Base-by-base conservation (phyloP, 2,329 filamentous ascomycete genomes). In the Diplodia sapinea region DNA sequence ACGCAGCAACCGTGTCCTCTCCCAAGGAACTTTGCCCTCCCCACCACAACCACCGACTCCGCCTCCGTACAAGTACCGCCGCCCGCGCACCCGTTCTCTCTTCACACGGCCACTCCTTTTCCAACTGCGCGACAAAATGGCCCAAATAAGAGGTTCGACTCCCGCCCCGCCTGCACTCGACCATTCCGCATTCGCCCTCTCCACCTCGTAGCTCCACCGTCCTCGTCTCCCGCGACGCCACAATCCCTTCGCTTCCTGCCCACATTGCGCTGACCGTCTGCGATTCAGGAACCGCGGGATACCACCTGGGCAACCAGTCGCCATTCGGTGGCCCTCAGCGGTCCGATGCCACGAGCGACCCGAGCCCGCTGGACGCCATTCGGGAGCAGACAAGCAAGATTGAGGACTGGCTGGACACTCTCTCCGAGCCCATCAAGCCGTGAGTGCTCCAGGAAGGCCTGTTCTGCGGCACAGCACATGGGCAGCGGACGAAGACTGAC, bases 381-480 rank as follows among this genome's bases (percentile, higher is more conserved):
- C 87, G 95, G 71, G 88, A 93, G 79, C 94, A 98, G 81, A 99
- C 95, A 63, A 97, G 92, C 89, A 98, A 97, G 86, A 94, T 99
- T 72, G 95, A 99, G 83, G 95, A 99, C 79, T 82, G 92, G 78
- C 82, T 99, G 77, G 95, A 98, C 81, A 92, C 88, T 33, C 73
- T 93, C 76, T 91, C 93, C 75, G 94, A 97, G 77, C 95, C 95
- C 59, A 82, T 98, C 73, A 98, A 97, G 86, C 95, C 95, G 91
- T 99, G 87, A 79, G 91, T 88, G 49, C 47, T 13, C 62, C 55
- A 29, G 23, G 26, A 8, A 50, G 3, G 36, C 29, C 40, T 17
- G 4, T 26, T 15, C 17, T 15, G 15, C 20, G 11, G 15, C 55
- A 36, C 62, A 26, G n/a, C 15, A 47, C 55, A 31, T 11, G 33